Conservation (phyloP, 176 grass and related monocot genomes). For the Hordeum marinum region DNA sequence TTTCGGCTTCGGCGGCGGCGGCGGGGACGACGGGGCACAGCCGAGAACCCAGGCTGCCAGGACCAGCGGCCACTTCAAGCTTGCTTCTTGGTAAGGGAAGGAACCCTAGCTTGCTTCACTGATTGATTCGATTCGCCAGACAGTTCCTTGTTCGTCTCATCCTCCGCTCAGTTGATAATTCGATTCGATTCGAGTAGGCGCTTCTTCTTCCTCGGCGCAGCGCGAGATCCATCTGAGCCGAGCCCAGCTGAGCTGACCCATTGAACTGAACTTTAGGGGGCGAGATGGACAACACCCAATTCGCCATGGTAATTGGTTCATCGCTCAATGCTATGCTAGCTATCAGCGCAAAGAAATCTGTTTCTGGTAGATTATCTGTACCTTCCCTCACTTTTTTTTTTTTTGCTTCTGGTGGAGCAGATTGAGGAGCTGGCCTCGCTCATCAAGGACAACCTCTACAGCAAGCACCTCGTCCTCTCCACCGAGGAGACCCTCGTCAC, state of each 20-base stretch:
- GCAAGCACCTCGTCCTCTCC: constrained; percentile 95
- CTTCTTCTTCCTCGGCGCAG: background rate
- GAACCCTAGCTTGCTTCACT: background rate
- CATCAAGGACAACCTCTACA: constrained; percentile 87
- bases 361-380: no score
- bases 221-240: background rate
- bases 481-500: constrained; percentile 62
- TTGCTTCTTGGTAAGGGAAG: background rate
- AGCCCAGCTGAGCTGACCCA: background rate
- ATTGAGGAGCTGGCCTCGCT: constrained; percentile 93
- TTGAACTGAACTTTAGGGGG: background rate
- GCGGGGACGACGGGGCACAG: background rate
- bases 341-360: no score
- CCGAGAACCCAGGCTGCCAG: background rate
- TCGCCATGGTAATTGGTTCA: constrained; percentile 51
- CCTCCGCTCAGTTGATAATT: background rate
- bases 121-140: background rate
- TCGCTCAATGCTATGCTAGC: no score
- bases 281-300: constrained; percentile 50
- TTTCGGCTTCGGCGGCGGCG: background rate
- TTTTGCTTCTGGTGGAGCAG: constrained; percentile 19
- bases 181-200: background rate
- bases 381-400: background rate
- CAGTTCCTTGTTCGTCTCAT: background rate
- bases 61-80: background rate